A percentile compares a stretch with the other conserved stretches of the same genome.
Conservation (phyloP, 176 grass and related monocot species). For the Avena insularis region DNA sequence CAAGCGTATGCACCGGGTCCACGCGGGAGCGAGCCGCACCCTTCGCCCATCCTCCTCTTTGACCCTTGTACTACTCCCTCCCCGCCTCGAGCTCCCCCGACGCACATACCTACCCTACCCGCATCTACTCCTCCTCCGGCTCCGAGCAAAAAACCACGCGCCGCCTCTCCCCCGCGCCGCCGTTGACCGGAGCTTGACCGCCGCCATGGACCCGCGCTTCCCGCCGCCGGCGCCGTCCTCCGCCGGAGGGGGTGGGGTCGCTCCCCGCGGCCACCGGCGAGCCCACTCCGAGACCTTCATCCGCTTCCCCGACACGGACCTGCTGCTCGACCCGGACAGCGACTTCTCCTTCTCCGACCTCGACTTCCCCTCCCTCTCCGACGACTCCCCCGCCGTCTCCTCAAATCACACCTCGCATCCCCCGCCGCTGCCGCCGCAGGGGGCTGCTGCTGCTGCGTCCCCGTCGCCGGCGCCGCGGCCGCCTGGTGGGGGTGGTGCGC, state of each 20-base stretch:
- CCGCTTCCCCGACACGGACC: slow-evolving; percentile 80
- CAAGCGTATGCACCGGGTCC: background rate
- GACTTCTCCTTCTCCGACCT: slow-evolving; percentile 93
- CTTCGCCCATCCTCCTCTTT: background rate
- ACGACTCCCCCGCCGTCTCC: slow-evolving; percentile 65
- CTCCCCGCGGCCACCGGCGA: slow-evolving; percentile 64
- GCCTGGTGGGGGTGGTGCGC: slow-evolving; percentile 31
- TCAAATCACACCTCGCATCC: slow-evolving; percentile 53
- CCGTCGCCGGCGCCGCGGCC: slow-evolving; percentile 42
- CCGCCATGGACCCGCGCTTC: slow-evolving; percentile 55
- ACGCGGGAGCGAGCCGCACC: background rate
- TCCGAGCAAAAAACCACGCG: slow-evolving; percentile 5
- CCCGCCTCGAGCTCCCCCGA: slow-evolving; percentile 10
- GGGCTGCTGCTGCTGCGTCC: background rate
- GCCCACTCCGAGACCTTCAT: slow-evolving; percentile 94
- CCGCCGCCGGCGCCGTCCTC: slow-evolving; percentile 53
- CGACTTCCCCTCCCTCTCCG: slow-evolving; percentile 94
- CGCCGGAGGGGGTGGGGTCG: background rate
- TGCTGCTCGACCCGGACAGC: slow-evolving; percentile 73
- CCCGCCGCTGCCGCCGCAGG: background rate
- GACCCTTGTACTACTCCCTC: background rate
- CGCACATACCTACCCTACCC: background rate
- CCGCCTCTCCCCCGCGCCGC: background rate
- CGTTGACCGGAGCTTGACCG: slow-evolving; percentile 20
- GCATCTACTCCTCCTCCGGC: slow-evolving; percentile 20